Conservation (phyloP, 2,329 filamentous ascomycete genomes). For the Aspergillus fischeri region DNA sequence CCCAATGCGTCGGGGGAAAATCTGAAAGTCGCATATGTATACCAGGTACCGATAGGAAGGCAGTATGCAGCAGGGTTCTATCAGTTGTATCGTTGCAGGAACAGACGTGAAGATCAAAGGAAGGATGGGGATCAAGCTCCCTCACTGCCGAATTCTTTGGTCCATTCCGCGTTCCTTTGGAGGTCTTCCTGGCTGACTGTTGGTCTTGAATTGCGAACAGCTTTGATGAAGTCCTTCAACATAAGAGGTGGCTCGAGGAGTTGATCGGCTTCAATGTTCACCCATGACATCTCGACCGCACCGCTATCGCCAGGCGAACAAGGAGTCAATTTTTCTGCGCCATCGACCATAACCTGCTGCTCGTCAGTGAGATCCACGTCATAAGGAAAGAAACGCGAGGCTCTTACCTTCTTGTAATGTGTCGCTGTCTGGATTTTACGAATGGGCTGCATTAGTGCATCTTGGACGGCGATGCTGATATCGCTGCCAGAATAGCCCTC, state of each 20-base stretch:
- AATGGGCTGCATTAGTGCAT: constrained; percentile 95
- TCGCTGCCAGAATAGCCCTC: constrained; percentile 96
- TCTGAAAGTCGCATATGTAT: background rate
- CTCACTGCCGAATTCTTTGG: constrained; percentile 91
- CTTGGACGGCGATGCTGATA: constrained; percentile 92
- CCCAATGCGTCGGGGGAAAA: background rate
- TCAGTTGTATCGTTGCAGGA: constrained; percentile 2
- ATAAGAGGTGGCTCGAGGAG: constrained; percentile 81
- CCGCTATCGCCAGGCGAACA: constrained; percentile 88
- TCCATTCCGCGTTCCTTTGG: constrained; percentile 84
- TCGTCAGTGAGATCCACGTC: constrained; percentile 5
- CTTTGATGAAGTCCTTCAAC: constrained; percentile 89
- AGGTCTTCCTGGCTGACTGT: constrained; percentile 89
- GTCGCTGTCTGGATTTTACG: constrained; percentile 95
- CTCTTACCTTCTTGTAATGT: constrained; percentile 83
- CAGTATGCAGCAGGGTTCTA: constrained; percentile 3
- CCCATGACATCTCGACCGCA: constrained; percentile 91
- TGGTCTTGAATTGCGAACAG: constrained; percentile 80
- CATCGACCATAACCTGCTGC: constrained; percentile 65
- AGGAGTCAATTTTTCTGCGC: constrained; percentile 61
- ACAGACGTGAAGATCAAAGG: background rate
- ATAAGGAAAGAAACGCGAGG: background rate
- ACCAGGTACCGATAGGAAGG: background rate
- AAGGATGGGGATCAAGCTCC: constrained; percentile 56
- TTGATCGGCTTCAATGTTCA: constrained; percentile 76